Evolutionary conservation across 2,329 filamentous ascomycete genomes (phyloP), one percentile per base, ranked within the genome.

Genomic region (Lasiodiplodia sp.): DNA sequence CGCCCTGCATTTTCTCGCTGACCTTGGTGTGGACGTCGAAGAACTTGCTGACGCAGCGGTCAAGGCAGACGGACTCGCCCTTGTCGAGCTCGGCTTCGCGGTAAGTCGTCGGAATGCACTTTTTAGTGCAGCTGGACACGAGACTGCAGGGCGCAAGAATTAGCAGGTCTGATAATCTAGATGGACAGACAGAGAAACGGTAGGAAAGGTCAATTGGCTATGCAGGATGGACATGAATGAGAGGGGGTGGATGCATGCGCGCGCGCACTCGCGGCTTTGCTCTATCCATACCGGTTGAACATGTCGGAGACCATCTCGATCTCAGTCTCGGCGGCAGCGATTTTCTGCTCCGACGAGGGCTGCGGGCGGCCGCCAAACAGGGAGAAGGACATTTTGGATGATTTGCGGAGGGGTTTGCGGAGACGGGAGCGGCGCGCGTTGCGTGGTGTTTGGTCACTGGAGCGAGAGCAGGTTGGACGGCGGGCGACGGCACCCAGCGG

Each of bases 1-100:
- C 92, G 72, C 91, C 89, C 84, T 97, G 94, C 89, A 98, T 94
- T 84, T 96, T 93, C 84, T 98, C 94, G 77, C 92, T 95, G 70
- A 98, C 93, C 86, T 97, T 98, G 86, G 97, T 90, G 82, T 97
- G 97, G 77, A 97, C 94, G 76, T 98, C 95, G 84, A 99, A 97
- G 86, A 98, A 99, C 86, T 99, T 99, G 78, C 92, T 88, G 69
- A 96, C 92, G 84, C 96, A 99, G 78, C 96, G 93, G 85, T 99
- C 96, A 75, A 99, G 90, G 85, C 96, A 99, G 75, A 99, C 96
- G 74, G 92, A 94, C 84, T 99, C 96, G 86, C 94, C 96, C 86
- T 99, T 99, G 89, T 97, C 97, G 77, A 99, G 90, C 76, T 99
- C 95, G 81, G 88, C 89, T 85, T 99, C 96, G 80, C 94, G 93